Evolutionary conservation across 2,329 filamentous ascomycete species (phyloP).

Genomic region (Ceratocystis diversiconidia): DNA sequence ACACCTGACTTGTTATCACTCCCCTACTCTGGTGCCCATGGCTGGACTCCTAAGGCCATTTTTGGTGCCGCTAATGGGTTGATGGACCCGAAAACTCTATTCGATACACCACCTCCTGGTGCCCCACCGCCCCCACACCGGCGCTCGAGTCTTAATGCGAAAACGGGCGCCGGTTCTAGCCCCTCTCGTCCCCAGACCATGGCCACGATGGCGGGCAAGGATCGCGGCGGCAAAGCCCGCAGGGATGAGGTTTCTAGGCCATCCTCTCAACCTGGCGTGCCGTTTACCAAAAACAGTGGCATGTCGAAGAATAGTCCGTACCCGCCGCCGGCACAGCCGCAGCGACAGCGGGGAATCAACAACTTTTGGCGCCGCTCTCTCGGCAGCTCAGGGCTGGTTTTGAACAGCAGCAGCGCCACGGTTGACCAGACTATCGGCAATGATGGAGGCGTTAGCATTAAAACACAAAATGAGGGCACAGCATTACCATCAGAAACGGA

Average conservation of each 20-base stretch:
- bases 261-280: conserved; percentile 13
- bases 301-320: conserved; percentile 15
- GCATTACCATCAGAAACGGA: conserved; percentile 19
- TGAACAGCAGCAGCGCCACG: conserved; percentile 19
- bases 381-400: conserved; percentile 23
- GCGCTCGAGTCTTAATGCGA: conserved; percentile 39
- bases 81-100: conserved; percentile 22
- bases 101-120: conserved; percentile 23
- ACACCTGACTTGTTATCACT: conserved; percentile 44
- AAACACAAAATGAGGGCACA: conserved; percentile 17
- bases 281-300: conserved; percentile 1
- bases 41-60: conserved; percentile 37
- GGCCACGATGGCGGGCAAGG: conserved; percentile 13
- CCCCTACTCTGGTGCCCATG: conserved; percentile 27
- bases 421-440: conserved; percentile 15
- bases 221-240: conserved; percentile 10
- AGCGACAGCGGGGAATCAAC: conserved; percentile 30
- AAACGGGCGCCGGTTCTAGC: conserved; percentile 25
- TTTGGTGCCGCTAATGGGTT: conserved; percentile 27
- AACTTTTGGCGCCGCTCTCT: conserved; percentile 38
- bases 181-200: conserved; percentile 8
- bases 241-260: conserved; percentile 13
- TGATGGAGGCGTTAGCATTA: conserved; percentile 13
- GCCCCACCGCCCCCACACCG: conserved; percentile 37
- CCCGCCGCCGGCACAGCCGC: conserved; percentile 15